A percentile compares a stretch with the other conserved stretches of the same genome.
Conservation (phyloP, 805 yeast genomes). For the Candida adriatica region DNA sequence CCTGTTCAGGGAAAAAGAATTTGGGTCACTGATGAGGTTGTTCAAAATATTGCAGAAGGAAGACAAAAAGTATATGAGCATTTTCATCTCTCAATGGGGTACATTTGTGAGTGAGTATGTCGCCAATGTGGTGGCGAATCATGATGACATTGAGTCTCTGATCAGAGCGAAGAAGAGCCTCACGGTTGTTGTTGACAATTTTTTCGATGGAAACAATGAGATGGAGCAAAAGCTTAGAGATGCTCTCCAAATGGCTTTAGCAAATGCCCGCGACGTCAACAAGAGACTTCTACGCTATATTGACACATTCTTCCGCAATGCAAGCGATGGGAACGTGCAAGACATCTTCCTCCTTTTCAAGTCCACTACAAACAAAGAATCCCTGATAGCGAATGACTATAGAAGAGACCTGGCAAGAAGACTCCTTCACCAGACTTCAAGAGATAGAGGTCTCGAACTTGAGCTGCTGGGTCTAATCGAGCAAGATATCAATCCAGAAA, state of each 20-base stretch:
- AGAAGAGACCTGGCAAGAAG: constrained; percentile 19
- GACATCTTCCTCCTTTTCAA: constrained; percentile 16
- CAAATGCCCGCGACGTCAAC: constrained; percentile 6
- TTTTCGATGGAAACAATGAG: constrained; percentile 7
- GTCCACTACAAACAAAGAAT: constrained; percentile 18
- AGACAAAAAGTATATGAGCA: constrained; percentile 1
- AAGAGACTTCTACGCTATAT: constrained; percentile 12
- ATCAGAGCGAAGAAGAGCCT: constrained; percentile 16
- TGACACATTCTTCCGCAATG: constrained; percentile 15
- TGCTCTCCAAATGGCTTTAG: constrained; percentile 14
- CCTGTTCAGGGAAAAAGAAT: constrained; percentile 9
- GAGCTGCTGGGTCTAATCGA: constrained; percentile 6
- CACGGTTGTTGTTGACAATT: constrained; percentile 4
- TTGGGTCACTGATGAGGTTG: constrained; percentile 4
- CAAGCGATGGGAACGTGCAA: constrained; percentile 2
- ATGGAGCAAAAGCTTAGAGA: constrained; percentile 18
- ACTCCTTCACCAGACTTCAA: constrained; percentile 9
- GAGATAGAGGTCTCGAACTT: constrained; percentile 8
- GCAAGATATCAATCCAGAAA: constrained; percentile 14
- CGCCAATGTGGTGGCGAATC: constrained; percentile 2
- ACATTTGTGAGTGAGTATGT: constrained; percentile 10
- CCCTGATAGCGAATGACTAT: constrained; percentile 13
- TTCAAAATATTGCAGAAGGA: constrained; percentile 11
- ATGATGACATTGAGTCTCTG: constrained; percentile 10
- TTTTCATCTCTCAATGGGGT: constrained; percentile 10